phyloP scores from a whole-genome alignment of 2,329 filamentous ascomycete species.

The Rutstroemia sp. region DNA sequence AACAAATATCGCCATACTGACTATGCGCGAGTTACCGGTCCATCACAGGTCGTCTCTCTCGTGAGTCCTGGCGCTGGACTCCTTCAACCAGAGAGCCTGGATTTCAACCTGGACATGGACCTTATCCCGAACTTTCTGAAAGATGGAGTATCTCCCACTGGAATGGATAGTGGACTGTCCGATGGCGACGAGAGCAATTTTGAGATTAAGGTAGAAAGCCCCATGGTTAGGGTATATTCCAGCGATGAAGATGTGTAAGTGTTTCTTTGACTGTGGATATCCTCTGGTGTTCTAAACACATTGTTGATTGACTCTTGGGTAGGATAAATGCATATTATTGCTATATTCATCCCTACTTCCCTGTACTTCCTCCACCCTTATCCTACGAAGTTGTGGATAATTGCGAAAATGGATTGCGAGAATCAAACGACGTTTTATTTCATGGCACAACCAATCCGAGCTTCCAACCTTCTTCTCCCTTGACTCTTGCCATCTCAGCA shows the following conservation, averaged over 20 bases:
- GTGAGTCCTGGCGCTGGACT: constrained; percentile 3
- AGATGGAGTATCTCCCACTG: neutral
- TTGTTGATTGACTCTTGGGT: neutral
- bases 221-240: constrained; percentile 17
- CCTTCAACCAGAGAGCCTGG: neutral
- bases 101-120: neutral
- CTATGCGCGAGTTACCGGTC: neutral
- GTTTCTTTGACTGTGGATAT: too few species aligned
- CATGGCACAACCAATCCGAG: constrained; percentile 29
- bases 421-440: constrained; percentile 26
- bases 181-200: constrained; percentile 10
- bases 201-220: neutral
- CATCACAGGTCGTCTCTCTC: constrained; percentile 3
- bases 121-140: neutral
- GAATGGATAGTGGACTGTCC: constrained; percentile 13
- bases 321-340: constrained; percentile 44
- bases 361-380: constrained; percentile 39
- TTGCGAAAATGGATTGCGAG: constrained; percentile 20
- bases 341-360: constrained; percentile 44
- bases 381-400: constrained; percentile 20
- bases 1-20: neutral
- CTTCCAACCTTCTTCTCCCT: constrained; percentile 36
- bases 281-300: neutral
- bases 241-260: constrained; percentile 25
- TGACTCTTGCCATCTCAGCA: constrained; percentile 40